These are phyloP conservation scores for Talaromyces ruber DNA, from an alignment of 495 filamentous ascomycete species.

Conservation along the genomic window DNA sequence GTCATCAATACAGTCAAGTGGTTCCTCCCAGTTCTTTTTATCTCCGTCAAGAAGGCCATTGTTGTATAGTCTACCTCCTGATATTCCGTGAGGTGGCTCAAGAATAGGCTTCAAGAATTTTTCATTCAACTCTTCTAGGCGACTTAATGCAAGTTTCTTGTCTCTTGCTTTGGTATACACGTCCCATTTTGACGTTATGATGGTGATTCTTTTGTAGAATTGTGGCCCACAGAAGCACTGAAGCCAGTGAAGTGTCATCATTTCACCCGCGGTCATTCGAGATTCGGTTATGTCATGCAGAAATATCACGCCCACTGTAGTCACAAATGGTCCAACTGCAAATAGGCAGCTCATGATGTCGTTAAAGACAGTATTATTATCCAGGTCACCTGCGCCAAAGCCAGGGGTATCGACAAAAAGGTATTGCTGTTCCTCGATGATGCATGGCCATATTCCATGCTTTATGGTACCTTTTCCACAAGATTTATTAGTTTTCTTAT, in stretches of 20 bases:
- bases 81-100: neutral
- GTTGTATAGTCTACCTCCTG: neutral
- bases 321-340: neutral
- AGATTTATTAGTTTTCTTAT: too few relatives aligned
- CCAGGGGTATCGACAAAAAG: neutral
- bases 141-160: neutral
- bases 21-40: neutral
- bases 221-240: neutral
- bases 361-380: neutral
- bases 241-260: neutral
- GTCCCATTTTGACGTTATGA: neutral
- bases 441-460: neutral
- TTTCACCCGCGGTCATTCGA: neutral
- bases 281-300: neutral
- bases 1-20: neutral
- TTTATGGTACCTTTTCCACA: neutral
- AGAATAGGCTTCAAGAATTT: neutral
- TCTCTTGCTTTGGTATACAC: neutral
- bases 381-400: neutral
- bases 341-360: neutral
- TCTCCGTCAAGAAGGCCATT: neutral
- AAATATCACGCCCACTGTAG: neutral
- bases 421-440: neutral
- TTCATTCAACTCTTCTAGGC: neutral
- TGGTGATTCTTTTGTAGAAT: neutral